A percentile compares a stretch with the other conserved stretches of the same genome.
phyloP scores from a whole-genome alignment of 352 stramenopile species.

The Pythium brassicae region DNA sequence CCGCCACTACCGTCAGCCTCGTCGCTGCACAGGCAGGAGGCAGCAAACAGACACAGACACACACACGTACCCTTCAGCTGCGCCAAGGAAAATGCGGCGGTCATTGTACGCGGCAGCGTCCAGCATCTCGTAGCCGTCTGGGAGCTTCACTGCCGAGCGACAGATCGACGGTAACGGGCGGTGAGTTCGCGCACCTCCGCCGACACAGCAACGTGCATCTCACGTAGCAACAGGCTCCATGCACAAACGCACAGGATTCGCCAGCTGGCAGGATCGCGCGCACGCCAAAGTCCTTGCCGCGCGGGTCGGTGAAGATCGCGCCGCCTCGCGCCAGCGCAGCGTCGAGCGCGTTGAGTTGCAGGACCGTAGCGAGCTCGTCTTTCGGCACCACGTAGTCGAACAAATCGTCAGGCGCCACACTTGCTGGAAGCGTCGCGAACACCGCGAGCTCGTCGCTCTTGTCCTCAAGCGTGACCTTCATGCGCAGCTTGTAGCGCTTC shows the following conservation, averaged over 20 bases:
- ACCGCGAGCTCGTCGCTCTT: constrained; percentile 44
- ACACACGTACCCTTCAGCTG: constrained; percentile 60
- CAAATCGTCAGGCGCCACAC: constrained; percentile 20
- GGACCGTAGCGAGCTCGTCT: constrained; percentile 20
- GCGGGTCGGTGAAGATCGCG: constrained; percentile 57
- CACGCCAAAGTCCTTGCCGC: constrained; percentile 58
- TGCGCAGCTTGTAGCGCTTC: constrained; percentile 86
- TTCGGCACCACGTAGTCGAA: constrained; percentile 14
- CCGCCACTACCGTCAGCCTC: background rate
- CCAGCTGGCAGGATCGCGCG: constrained; percentile 44
- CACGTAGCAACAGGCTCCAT: background rate
- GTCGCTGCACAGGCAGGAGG: background rate
- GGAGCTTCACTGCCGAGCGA: constrained; percentile 40
- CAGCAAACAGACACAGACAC: background rate
- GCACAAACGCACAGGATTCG: constrained; percentile 18
- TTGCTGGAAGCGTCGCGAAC: constrained; percentile 46
- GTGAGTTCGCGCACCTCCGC: background rate
- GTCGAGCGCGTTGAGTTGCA: constrained; percentile 31
- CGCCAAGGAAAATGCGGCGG: constrained; percentile 60
- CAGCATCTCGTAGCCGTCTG: constrained; percentile 36
- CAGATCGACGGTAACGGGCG: background rate
- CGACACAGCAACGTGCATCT: background rate
- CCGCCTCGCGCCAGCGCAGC: constrained; percentile 17
- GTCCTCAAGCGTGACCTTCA: constrained; percentile 76
- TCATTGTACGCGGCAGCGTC: constrained; percentile 51